Evolutionary conservation across 805 yeast species (phyloP).

Genomic region (Candida michaelii): DNA sequence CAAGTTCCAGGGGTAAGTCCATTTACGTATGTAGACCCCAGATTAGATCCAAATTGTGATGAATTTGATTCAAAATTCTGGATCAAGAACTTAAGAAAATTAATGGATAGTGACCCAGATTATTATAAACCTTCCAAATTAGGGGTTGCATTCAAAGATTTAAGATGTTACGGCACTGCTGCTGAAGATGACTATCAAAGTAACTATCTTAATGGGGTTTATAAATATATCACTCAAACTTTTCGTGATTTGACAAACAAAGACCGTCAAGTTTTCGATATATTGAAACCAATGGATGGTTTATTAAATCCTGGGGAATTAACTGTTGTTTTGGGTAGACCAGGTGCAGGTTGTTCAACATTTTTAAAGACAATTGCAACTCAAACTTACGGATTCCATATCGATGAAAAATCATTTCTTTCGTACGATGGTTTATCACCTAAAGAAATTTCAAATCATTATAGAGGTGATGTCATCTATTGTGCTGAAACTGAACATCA

Average conservation of each 20-base stretch:
- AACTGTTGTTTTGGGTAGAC: constrained; percentile 43
- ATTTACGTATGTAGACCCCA: constrained; percentile 24
- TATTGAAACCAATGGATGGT: constrained; percentile 26
- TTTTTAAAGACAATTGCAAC: constrained; percentile 39
- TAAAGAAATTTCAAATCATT: constrained; percentile 26
- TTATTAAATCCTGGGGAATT: constrained; percentile 37
- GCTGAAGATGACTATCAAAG: constrained; percentile 67
- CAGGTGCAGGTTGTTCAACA: constrained; percentile 44
- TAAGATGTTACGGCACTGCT: constrained; percentile 65
- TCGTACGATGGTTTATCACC: constrained; percentile 36
- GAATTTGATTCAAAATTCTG: constrained; percentile 60
- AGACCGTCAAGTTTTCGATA: constrained; percentile 11
- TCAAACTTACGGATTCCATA: constrained; percentile 37
- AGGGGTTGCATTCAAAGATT: constrained; percentile 58
- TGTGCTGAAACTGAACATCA: constrained; percentile 58
- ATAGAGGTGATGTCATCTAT: constrained; percentile 39
- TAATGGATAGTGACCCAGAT: constrained; percentile 55
- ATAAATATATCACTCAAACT: constrained; percentile 23
- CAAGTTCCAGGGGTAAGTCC: constrained; percentile 51
- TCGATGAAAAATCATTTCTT: constrained; percentile 31
- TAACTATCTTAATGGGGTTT: constrained; percentile 48
- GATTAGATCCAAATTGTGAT: constrained; percentile 58
- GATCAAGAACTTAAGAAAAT: constrained; percentile 63
- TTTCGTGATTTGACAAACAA: constrained; percentile 21
- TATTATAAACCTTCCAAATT: constrained; percentile 61